Conservation (phyloP, 768 basidiomycete genomes). For the Pleurotus pulmonarius region DNA sequence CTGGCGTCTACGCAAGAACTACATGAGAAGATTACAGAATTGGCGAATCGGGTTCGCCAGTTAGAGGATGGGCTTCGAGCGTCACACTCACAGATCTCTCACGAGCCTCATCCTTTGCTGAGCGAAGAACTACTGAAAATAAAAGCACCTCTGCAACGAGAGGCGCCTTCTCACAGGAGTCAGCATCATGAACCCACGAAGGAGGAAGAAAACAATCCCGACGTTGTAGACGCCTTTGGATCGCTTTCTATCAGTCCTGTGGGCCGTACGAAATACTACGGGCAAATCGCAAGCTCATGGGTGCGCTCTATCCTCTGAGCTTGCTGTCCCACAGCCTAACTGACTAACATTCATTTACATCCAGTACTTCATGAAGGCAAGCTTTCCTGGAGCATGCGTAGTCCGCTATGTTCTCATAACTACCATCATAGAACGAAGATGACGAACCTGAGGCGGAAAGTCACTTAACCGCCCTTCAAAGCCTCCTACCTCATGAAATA, state of each 20-base stretch:
- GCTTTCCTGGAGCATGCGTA: conserved; percentile 7
- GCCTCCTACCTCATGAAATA: conserved; percentile 58
- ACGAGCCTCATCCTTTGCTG: conserved; percentile 63
- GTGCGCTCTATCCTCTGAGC: conserved; percentile 34
- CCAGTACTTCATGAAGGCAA: conserved; percentile 74
- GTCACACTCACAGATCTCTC: conserved; percentile 55
- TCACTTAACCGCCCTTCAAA: conserved; percentile 45
- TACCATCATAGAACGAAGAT: conserved; percentile 51
- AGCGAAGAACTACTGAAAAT: conserved; percentile 69
- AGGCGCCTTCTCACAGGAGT: conserved; percentile 43
- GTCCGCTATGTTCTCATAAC: conserved; percentile 1
- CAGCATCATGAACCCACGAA: conserved; percentile 34
- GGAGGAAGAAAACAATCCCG: conserved; percentile 61
- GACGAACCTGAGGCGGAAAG: conserved; percentile 49
- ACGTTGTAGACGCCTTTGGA: conserved; percentile 78
- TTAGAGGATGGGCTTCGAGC: conserved; percentile 68
- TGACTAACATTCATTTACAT: conserved; percentile 2
- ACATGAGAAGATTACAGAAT: conserved; percentile 77
- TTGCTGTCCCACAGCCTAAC: conserved; percentile 11
- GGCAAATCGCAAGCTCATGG: conserved; percentile 75
- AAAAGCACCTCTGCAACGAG: conserved; percentile 74
- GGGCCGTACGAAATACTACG: conserved; percentile 73
- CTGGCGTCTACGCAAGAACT: conserved; percentile 78
- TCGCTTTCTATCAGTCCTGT: conserved; percentile 70
- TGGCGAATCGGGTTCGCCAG: conserved; percentile 70